Percentiles rank a stretch among this genome's conserved stretches.
Conservation (phyloP, 148 eudicot species). For the Chenopodium suecicum region DNA sequence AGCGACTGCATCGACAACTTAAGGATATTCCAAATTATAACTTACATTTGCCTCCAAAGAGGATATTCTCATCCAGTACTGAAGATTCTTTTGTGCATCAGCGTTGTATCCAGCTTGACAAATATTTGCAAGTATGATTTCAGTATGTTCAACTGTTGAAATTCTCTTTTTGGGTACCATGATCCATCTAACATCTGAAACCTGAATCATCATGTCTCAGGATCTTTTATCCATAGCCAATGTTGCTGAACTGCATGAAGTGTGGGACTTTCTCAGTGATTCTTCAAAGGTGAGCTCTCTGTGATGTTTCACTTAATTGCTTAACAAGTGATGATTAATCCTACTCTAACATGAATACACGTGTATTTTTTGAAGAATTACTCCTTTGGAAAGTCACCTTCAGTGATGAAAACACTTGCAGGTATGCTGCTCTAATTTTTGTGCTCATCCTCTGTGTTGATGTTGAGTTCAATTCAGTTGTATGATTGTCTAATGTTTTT, state of each 20-base stretch:
- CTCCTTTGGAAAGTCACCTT: slow-evolving; percentile 84
- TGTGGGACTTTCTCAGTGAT: slow-evolving; percentile 92
- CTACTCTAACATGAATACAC: slow-evolving; percentile 5
- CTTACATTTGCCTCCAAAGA: slow-evolving; percentile 94
- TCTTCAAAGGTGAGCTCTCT: slow-evolving; percentile 71
- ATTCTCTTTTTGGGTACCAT: background rate
- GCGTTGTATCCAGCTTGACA: slow-evolving; percentile 96
- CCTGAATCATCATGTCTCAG: slow-evolving; percentile 38
- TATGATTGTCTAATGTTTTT: background rate
- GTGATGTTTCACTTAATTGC: background rate
- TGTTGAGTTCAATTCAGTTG: background rate
- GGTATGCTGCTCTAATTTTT: slow-evolving; percentile 44
- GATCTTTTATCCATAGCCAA: slow-evolving; percentile 96
- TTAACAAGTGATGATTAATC: background rate
- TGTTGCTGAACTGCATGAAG: slow-evolving; percentile 99
- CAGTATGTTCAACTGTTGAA: slow-evolving; percentile 14
- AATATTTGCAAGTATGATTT: slow-evolving; percentile 74
- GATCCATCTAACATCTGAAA: slow-evolving; percentile 10
- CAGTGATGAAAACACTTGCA: slow-evolving; percentile 90
- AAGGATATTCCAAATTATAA: slow-evolving; percentile 96
- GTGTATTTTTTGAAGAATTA: slow-evolving; percentile 56
- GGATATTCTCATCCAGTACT: slow-evolving; percentile 98
- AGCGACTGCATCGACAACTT: slow-evolving; percentile 88
- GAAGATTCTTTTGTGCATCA: slow-evolving; percentile 98
- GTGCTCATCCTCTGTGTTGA: background rate